Evolutionary conservation across 129 eudicot genomes (phyloP).

Genomic region (Artemisia argyi): DNA sequence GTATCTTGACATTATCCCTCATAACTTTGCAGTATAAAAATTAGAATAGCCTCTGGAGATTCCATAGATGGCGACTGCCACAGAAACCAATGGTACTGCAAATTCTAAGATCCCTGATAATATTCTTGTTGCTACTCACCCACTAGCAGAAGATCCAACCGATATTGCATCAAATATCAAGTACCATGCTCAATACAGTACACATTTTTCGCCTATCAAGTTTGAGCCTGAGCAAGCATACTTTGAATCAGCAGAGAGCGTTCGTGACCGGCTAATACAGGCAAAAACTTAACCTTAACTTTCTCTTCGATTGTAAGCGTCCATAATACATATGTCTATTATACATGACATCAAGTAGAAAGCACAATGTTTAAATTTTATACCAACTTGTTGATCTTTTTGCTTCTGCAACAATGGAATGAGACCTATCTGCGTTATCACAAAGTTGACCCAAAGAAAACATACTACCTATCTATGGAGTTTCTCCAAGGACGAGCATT

Average conservation of each 20-base stretch:
- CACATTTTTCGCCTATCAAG: conserved; percentile 92
- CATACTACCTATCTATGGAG: conserved; percentile 98
- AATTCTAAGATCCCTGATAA: conserved; percentile 43
- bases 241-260: conserved; percentile 94
- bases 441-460: conserved; percentile 91
- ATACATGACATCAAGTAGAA: conserved; percentile 7
- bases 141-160: conserved; percentile 62
- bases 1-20: too few species aligned
- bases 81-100: conserved; percentile 43
- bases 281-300: conserved; percentile 31
- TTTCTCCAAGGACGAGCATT: conserved; percentile 98
- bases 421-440: conserved; percentile 91
- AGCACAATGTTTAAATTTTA: conserved; percentile 5
- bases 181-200: conserved; percentile 88
- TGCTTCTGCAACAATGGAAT: conserved; percentile 82
- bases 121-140: conserved; percentile 74
- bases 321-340: too few species aligned
- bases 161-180: conserved; percentile 91
- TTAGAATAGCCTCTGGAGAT: conserved; percentile 15
- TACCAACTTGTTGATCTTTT: too few species aligned
- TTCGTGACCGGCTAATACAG: conserved; percentile 84
- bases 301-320: not conserved
- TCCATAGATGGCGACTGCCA: conserved; percentile 52
- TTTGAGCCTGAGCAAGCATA: conserved; percentile 98
- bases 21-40: conserved; percentile 11